Base-by-base conservation (phyloP, 1,139 yeast genomes). In the Debaryomycetaceae sp. region DNA sequence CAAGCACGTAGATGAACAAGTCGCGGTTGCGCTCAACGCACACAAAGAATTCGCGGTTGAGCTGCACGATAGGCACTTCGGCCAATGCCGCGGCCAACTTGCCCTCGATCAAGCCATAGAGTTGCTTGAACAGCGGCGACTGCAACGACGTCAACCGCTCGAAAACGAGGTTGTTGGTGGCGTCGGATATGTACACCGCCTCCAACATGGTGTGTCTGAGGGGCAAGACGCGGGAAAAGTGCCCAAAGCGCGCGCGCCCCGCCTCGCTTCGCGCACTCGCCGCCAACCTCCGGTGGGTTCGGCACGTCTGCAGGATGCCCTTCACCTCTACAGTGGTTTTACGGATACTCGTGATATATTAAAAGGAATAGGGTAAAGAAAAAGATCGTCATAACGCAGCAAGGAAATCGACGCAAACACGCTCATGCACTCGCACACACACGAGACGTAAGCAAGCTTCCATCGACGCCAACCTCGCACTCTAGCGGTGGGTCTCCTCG, bases 181-280 rank as follows among this genome's bases (percentile, higher is more conserved):
- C 61, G 50, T 81, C 86, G 4, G 83, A 58, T 17, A 83, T 73
- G 49, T 78, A 82, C 15, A 83, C 61, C 7, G 85, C 85, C 43
- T 79, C 83, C 37, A 58, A 48, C 63, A 58, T 58, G 25, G n/a
- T 4, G 18, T 24, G 9, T 14, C 9, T 24, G 9, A 5, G 14
- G 10, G 13, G 18, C 29, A 24, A 6, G 15, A 17, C 16, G 30
- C 12, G 18, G 5, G 9, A 9, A n/a, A n/a, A n/a, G n/a, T n/a
- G n/a, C n/a, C n/a, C n/a, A n/a, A n/a, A n/a, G n/a, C n/a, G n/a
- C 21, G 21, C 21, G 21, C 21, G 10, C 21, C 21, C n/a, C n/a
- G n/a, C n/a, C n/a, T n/a, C n/a, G n/a, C n/a, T n/a, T n/a, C n/a
- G n/a, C n/a, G n/a, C n/a, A n/a, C n/a, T n/a, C n/a, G n/a, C n/a